phyloP scores from a whole-genome alignment of 2,329 filamentous ascomycete genomes.

The Pseudogymnoascus sp. region DNA sequence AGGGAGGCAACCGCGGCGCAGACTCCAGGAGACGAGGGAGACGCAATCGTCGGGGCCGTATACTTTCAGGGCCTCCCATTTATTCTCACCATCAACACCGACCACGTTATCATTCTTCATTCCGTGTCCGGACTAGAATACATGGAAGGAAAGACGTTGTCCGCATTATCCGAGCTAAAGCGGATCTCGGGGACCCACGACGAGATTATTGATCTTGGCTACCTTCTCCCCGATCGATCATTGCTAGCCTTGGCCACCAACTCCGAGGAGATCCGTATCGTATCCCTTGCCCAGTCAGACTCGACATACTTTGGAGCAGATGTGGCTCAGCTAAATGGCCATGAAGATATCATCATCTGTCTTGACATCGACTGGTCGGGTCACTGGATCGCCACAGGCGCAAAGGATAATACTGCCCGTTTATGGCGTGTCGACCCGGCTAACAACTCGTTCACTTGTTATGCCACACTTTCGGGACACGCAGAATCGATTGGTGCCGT shows the following conservation, averaged over 20 bases:
- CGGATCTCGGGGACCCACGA: slow-evolving; percentile 94
- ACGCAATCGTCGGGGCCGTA: slow-evolving; percentile 64
- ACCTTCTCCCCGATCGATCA: slow-evolving; percentile 70
- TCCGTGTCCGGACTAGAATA: slow-evolving; percentile 38
- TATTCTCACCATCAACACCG: slow-evolving; percentile 74
- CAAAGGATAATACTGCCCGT: slow-evolving; percentile 91
- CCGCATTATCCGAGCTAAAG: slow-evolving; percentile 41
- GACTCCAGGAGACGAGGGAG: slow-evolving; percentile 46
- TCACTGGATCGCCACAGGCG: slow-evolving; percentile 89
- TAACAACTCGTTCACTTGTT: slow-evolving; percentile 68
- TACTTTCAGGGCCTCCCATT: slow-evolving; percentile 57
- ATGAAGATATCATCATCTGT: slow-evolving; percentile 92
- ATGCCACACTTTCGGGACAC: slow-evolving; percentile 78
- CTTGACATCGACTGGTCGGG: slow-evolving; percentile 95
- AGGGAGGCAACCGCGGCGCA: slow-evolving; percentile 74
- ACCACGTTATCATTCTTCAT: slow-evolving; percentile 79
- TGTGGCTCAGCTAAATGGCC: slow-evolving; percentile 74
- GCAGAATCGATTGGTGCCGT: slow-evolving; percentile 91
- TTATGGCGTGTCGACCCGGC: slow-evolving; percentile 79
- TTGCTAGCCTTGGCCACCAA: slow-evolving; percentile 88
- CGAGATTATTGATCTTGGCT: slow-evolving; percentile 91
- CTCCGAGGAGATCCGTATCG: slow-evolving; percentile 81
- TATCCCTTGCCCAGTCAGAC: slow-evolving; percentile 51
- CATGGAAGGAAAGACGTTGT: slow-evolving; percentile 28
- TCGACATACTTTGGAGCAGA: slow-evolving; percentile 77